Conservation (phyloP, 2,329 filamentous ascomycete genomes). For the Eurotiales sp. region DNA sequence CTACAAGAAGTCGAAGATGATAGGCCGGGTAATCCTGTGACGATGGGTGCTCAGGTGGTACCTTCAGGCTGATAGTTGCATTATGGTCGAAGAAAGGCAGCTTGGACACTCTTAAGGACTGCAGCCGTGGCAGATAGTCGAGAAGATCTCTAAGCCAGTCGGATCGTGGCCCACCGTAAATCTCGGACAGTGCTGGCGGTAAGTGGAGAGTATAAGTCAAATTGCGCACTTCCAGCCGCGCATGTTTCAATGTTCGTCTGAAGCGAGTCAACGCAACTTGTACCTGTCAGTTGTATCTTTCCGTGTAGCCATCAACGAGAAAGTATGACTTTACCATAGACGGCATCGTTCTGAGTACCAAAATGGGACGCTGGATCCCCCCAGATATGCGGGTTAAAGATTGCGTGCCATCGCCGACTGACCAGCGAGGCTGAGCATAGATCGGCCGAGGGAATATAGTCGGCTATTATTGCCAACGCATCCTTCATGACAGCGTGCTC, state of each 20-base stretch:
- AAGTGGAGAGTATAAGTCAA: constrained; percentile 61
- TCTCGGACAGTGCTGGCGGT: constrained; percentile 57
- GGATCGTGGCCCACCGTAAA: constrained; percentile 56
- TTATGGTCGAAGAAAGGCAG: constrained; percentile 62
- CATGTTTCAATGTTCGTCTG: constrained; percentile 53
- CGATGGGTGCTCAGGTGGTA: constrained; percentile 17
- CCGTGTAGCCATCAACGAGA: not conserved
- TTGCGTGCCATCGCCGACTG: constrained; percentile 54
- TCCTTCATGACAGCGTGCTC: constrained; percentile 53
- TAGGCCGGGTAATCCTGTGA: constrained; percentile 28
- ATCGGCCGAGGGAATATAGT: constrained; percentile 54
- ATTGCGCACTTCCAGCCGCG: constrained; percentile 50
- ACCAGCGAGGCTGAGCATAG: constrained; percentile 56
- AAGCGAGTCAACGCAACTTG: constrained; percentile 58
- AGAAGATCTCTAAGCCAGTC: constrained; percentile 59
- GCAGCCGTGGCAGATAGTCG: constrained; percentile 55
- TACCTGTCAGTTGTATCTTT: not conserved
- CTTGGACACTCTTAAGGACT: constrained; percentile 56
- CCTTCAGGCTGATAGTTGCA: constrained; percentile 49
- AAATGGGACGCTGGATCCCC: constrained; percentile 62
- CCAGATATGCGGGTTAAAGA: constrained; percentile 60
- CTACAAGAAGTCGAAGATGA: constrained; percentile 53
- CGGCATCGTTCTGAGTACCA: constrained; percentile 56
- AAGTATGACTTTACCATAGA: constrained; percentile 53
- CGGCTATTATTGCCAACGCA: constrained; percentile 54